A percentile compares a stretch with the other conserved stretches of the same genome.
Evolutionary conservation across 2,329 filamentous ascomycete genomes (phyloP).

Genomic region (Trichophyton schoenleinii): DNA sequence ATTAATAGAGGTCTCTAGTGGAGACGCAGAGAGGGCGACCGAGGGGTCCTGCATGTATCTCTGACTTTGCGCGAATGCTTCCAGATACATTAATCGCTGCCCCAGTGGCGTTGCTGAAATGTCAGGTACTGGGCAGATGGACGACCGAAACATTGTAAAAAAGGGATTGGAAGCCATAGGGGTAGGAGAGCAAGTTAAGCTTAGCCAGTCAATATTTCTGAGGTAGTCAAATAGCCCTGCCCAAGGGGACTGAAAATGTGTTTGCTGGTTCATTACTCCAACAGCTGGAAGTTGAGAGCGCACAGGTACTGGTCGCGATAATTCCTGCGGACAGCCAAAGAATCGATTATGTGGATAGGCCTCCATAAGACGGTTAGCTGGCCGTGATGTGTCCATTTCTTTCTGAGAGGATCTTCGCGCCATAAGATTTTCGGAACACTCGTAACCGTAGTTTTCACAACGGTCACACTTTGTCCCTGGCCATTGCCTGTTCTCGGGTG

Average conservation of each 20-base stretch:
- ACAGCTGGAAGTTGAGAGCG: slow-evolving; percentile 1
- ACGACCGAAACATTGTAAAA: slow-evolving; percentile 13
- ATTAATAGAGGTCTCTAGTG: slow-evolving; percentile 10
- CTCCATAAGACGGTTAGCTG: slow-evolving; percentile 7
- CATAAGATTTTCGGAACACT: slow-evolving; percentile 16
- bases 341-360: slow-evolving; percentile 7
- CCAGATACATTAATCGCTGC: slow-evolving; percentile 14
- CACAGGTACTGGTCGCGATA: slow-evolving; percentile 9
- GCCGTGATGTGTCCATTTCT: slow-evolving; percentile 9
- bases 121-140: slow-evolving; percentile 13
- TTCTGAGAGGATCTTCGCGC: slow-evolving; percentile 14
- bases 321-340: slow-evolving; percentile 8
- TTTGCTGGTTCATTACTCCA: slow-evolving; percentile 4
- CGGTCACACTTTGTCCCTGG: slow-evolving; percentile 15
- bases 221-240: slow-evolving; percentile 14
- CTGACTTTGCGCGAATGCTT: slow-evolving; percentile 13
- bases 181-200: slow-evolving; percentile 9
- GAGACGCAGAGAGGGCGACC: slow-evolving; percentile 1
- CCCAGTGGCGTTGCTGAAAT: slow-evolving; percentile 13
- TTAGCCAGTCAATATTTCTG: slow-evolving; percentile 13
- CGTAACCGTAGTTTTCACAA: slow-evolving; percentile 15
- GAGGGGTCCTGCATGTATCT: slow-evolving; percentile 11
- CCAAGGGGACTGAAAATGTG: slow-evolving; percentile 12
- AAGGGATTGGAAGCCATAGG: slow-evolving; percentile 12
- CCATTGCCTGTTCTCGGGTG: slow-evolving; percentile 14